Percentiles rank a stretch among this genome's conserved stretches.
These are phyloP conservation scores for Brassica balearica DNA, from an alignment of 441 rosid genomes.

Conservation along the genomic window DNA sequence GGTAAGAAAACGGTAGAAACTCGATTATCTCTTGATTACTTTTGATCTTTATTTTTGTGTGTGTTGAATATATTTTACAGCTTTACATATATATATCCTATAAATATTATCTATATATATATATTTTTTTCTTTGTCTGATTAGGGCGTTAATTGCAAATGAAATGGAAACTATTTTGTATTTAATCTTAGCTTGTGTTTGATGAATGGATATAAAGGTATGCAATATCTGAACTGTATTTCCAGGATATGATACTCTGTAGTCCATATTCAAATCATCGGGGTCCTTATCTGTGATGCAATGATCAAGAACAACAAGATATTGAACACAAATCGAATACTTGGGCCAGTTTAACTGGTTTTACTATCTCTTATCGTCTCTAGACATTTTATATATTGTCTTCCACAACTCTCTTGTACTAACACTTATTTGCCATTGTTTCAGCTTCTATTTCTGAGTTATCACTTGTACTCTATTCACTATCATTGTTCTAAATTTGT, in stretches of 20 bases:
- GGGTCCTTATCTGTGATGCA: constrained; percentile 2
- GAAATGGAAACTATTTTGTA: constrained; percentile 2
- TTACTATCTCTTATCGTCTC: not conserved
- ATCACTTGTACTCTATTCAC: not conserved
- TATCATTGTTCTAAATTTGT: constrained; percentile 31
- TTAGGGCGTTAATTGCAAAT: constrained; percentile 26
- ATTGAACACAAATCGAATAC: not conserved
- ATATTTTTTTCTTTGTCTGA: not conserved
- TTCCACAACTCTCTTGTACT: constrained; percentile 12
- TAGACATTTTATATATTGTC: constrained; percentile 1
- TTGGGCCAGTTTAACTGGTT: not conserved
- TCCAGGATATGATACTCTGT: not conserved
- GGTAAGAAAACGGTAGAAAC: not conserved
- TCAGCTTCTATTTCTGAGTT: not conserved
- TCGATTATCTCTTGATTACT: not conserved
- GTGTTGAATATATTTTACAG: not conserved
- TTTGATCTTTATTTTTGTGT: not conserved
- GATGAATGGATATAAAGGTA: constrained; percentile 9
- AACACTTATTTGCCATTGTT: not conserved
- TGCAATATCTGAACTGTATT: not conserved
- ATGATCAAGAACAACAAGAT: constrained; percentile 27
- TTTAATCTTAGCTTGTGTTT: too few species aligned
- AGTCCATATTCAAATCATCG: not conserved
- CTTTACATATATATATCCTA: not conserved
- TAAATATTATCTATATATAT: not conserved